Base-by-base conservation (phyloP, 164 flowering plant species). In the Protea cynaroides region DNA sequence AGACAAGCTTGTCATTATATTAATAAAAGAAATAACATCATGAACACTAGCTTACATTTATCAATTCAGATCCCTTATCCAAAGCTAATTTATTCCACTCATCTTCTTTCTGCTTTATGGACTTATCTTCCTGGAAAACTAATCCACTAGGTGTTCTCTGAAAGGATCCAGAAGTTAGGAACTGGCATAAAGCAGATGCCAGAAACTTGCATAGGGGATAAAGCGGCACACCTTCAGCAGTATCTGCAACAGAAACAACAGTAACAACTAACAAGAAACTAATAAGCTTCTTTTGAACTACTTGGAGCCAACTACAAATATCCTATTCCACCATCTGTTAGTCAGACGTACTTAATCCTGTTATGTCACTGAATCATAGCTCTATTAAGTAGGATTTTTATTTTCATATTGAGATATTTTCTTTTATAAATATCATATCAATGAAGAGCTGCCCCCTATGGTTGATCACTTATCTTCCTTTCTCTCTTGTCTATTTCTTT, bases 191-290 rank as follows among this genome's bases (percentile, higher is more conserved):
- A 69, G 87, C 76, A 25, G 74, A 67, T 23, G 96, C 86, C 36
- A 89, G 71, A 57, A 47, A 80, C 81, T 76, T 86, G 78, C 86
- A 87, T 44, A 92, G 69, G 56, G 94, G 98, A 68, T 83, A 85
- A 9, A 46, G 52, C 43, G 92, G 92, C 12, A 84, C 81, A 15
- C 92, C 94, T 70, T 63, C 71, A 60, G 63, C 71, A 64, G 51
- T 18, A 68, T 65, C 86, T 76, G 79, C 70, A 68, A 23, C 59
- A 67, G 4, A 29, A 29, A 29, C 34, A 29, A 29, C 34, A 29
- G 5, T 5, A 29, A 5, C 34, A 29, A 29, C 34, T 2, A 29
- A 29, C 34, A 29, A 29, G 34, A 29, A 29, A 29, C 34, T 29
- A 29, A 29, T 29, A 29, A 29, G 34, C 5, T 29, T 29, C 34